Percentiles rank a stretch among this genome's conserved stretches.
These are phyloP conservation scores for Apocynum venetum DNA, from an alignment of 257 asterid species.

Conservation along the genomic window DNA sequence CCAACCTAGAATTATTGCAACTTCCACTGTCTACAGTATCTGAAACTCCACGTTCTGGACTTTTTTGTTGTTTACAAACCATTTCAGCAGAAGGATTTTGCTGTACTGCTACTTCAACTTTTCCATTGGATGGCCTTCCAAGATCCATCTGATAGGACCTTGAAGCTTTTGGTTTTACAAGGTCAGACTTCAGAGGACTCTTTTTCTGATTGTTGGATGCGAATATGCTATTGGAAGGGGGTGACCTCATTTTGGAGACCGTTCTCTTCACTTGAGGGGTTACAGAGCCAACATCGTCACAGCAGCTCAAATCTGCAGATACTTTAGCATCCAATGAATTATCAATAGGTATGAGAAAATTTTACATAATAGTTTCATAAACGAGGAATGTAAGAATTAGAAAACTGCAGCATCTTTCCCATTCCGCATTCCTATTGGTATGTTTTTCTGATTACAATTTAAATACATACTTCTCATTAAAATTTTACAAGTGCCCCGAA, in stretches of 20 bases:
- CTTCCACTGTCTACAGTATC: conserved; percentile 17
- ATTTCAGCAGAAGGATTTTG: conserved; percentile 6
- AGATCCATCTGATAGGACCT: conserved; percentile 28
- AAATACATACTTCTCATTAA: not conserved
- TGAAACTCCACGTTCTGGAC: conserved; percentile 8
- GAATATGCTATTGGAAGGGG: conserved; percentile 41
- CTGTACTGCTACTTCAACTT: conserved; percentile 13
- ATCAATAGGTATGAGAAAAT: not conserved
- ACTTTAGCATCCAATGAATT: not conserved
- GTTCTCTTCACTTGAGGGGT: conserved; percentile 41
- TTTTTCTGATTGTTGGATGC: conserved; percentile 36
- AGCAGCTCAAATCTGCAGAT: conserved; percentile 45
- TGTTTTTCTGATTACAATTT: not conserved
- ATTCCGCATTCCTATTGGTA: not conserved
- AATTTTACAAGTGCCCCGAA: not conserved
- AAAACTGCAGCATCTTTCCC: not conserved
- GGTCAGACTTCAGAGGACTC: conserved; percentile 24
- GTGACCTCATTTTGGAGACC: conserved; percentile 23
- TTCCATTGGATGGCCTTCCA: conserved; percentile 21
- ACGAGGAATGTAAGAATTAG: not conserved
- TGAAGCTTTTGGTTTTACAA: conserved; percentile 31
- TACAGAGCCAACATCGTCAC: conserved; percentile 24
- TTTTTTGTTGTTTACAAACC: conserved; percentile 16
- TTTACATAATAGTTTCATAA: not conserved
- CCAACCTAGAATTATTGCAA: conserved; percentile 13